Conservation (phyloP, 2,329 filamentous ascomycete species). For the Aureobasidium leucospermi region DNA sequence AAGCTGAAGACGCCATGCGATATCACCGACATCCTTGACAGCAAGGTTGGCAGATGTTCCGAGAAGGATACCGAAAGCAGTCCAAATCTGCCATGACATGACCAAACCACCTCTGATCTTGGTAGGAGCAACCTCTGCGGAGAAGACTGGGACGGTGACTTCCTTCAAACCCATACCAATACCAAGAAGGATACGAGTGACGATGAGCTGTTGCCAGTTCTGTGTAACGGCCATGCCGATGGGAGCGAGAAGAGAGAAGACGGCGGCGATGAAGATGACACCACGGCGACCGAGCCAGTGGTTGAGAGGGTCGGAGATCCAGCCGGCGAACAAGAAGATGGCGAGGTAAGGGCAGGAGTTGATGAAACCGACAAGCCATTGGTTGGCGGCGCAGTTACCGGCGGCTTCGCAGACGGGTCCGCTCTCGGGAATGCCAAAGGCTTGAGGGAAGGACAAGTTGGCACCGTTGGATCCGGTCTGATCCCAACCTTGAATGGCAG, state of each 20-base stretch:
- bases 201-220: conserved; percentile 15
- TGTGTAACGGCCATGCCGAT: conserved; percentile 13
- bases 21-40: conserved; percentile 31
- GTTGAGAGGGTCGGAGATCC: conserved; percentile 23
- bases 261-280: conserved; percentile 30
- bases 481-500: conserved; percentile 47
- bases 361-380: conserved; percentile 59
- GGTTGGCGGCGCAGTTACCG: conserved; percentile 26
- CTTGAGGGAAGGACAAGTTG: conserved; percentile 43
- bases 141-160: conserved; percentile 16
- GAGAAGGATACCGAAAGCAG: conserved; percentile 41
- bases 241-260: conserved; percentile 13
- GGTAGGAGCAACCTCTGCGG: conserved; percentile 15
- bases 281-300: conserved; percentile 27
- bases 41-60: conserved; percentile 37
- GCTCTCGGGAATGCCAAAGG: conserved; percentile 31
- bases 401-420: conserved; percentile 32
- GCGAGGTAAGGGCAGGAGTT: conserved; percentile 54
- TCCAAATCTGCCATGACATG: conserved; percentile 30
- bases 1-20: conserved; percentile 40
- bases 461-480: conserved; percentile 49
- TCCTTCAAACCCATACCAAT: conserved; percentile 18
- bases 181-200: conserved; percentile 16
- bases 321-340: conserved; percentile 19
- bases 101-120: conserved; percentile 23